phyloP scores from a whole-genome alignment of 2,329 filamentous ascomycete genomes.

The Pseudogymnoascus sp. region DNA sequence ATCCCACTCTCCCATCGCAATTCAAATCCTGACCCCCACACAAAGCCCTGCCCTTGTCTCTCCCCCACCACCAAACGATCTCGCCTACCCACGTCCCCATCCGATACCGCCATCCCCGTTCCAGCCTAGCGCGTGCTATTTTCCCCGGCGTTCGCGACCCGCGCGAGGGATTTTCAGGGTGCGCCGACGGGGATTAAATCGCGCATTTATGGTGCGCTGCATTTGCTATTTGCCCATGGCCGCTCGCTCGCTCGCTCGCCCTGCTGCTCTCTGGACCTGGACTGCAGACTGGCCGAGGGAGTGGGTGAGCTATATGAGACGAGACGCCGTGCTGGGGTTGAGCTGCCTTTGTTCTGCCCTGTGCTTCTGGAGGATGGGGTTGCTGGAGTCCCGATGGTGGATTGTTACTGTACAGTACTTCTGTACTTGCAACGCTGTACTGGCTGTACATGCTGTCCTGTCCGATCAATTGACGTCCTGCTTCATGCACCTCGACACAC shows the following conservation, averaged over 20 bases:
- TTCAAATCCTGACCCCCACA: neutral
- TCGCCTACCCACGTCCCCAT: neutral
- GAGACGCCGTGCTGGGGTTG: neutral
- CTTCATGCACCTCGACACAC: neutral
- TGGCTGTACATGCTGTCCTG: neutral
- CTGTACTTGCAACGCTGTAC: neutral
- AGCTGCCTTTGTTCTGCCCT: neutral
- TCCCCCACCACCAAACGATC: neutral
- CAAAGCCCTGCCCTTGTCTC: neutral
- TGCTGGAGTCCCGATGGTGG: neutral
- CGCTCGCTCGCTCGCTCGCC: too few relatives aligned
- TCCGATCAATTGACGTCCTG: neutral
- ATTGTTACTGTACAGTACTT: too few relatives aligned
- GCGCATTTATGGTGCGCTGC: neutral
- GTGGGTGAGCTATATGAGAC: neutral
- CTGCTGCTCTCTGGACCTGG: neutral
- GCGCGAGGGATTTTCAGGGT: conserved; percentile 1
- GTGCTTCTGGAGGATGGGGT: neutral
- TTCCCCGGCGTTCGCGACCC: neutral
- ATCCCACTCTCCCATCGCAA: neutral
- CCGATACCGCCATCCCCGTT: neutral
- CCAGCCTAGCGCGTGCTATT: neutral
- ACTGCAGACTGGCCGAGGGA: neutral
- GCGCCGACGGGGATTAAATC: neutral
- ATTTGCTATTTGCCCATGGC: neutral